These are phyloP conservation scores for Dioscorea dumetorum DNA, from an alignment of 106 monocot species.

Conservation along the genomic window DNA sequence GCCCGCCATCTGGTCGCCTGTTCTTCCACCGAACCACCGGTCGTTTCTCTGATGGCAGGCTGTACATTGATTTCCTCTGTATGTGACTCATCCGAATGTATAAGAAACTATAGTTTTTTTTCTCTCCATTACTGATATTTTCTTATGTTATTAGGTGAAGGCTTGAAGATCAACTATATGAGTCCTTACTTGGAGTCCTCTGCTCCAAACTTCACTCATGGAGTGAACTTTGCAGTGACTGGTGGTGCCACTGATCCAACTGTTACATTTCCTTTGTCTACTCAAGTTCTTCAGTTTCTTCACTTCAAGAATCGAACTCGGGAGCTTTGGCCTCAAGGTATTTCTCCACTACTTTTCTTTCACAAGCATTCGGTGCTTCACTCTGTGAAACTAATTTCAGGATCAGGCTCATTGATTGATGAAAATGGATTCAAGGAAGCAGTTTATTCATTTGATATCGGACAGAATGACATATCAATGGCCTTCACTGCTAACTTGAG, in stretches of 20 bases:
- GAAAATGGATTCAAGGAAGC: slow-evolving; percentile 34
- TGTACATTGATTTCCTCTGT: slow-evolving; percentile 14
- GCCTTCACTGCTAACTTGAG: slow-evolving; percentile 38
- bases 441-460: slow-evolving; percentile 50
- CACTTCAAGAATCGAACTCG: slow-evolving; percentile 56
- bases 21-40: slow-evolving; percentile 7
- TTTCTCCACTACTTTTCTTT: neutral
- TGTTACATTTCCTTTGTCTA: slow-evolving; percentile 28
- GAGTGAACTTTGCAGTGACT: slow-evolving; percentile 57
- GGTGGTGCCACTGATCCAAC: slow-evolving; percentile 20
- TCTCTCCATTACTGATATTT: neutral
- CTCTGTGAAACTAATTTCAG: slow-evolving; percentile 2
- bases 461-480: slow-evolving; percentile 43
- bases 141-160: slow-evolving; percentile 21
- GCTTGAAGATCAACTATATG: slow-evolving; percentile 36
- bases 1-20: slow-evolving; percentile 1
- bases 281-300: slow-evolving; percentile 49
- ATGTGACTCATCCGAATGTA: neutral
- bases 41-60: slow-evolving; percentile 4
- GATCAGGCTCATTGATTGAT: slow-evolving; percentile 17
- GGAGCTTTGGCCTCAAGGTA: slow-evolving; percentile 38
- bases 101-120: neutral
- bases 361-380: neutral
- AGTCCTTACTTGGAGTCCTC: slow-evolving; percentile 60
- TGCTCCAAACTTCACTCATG: slow-evolving; percentile 33